Evolutionary conservation across 768 basidiomycete species (phyloP).

Genomic region (Amanita muscaria): DNA sequence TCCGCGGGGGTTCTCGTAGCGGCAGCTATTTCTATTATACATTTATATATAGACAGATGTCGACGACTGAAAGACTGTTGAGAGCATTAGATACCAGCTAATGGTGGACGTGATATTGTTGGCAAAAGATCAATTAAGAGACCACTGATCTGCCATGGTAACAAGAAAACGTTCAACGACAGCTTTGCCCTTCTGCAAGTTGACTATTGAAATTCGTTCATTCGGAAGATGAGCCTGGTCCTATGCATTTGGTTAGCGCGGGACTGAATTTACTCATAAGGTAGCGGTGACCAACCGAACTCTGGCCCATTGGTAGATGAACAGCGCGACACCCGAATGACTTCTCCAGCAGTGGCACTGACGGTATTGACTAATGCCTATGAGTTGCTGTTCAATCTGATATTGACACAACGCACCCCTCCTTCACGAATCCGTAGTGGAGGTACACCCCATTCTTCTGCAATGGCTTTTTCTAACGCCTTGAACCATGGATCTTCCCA

Average conservation of each 20-base stretch:
- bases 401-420: conserved; percentile 48
- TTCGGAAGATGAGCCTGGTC: conserved; percentile 92
- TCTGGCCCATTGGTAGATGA: conserved; percentile 92
- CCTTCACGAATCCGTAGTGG: conserved; percentile 91
- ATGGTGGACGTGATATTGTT: neutral
- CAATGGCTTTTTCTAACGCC: conserved; percentile 73
- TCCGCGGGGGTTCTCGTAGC: no score
- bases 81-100: no score
- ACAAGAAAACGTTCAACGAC: conserved; percentile 69
- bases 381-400: neutral
- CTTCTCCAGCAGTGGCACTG: conserved; percentile 89
- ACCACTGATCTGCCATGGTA: conserved; percentile 34
- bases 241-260: conserved; percentile 26
- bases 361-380: conserved; percentile 72
- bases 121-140: neutral
- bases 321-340: conserved; percentile 83
- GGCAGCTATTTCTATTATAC: no score
- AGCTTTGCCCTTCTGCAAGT: conserved; percentile 68
- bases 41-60: no score
- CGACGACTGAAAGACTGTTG: no score
- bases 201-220: conserved; percentile 81
- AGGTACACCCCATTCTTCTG: conserved; percentile 78
- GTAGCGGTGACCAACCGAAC: conserved; percentile 51
- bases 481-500: conserved; percentile 82
- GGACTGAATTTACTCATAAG: neutral